Evolutionary conservation across 805 yeast species (phyloP).

Genomic region (Candida easanensis): DNA sequence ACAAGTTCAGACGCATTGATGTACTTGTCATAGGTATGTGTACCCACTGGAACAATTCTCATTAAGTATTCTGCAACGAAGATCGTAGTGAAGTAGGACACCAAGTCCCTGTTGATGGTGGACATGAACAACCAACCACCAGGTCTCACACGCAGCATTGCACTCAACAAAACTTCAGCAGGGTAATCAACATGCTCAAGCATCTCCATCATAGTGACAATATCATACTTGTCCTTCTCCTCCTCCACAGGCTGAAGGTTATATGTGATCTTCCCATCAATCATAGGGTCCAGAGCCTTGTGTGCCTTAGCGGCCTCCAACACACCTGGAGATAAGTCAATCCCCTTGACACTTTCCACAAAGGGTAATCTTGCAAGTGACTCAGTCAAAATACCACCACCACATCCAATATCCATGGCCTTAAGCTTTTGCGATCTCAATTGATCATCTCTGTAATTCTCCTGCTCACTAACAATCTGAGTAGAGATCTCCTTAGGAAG

Average conservation of each 20-base stretch:
- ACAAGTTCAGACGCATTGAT: constrained; percentile 72
- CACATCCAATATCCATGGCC: constrained; percentile 92
- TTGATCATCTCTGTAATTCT: constrained; percentile 39
- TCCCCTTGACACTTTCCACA: constrained; percentile 66
- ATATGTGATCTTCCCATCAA: constrained; percentile 57
- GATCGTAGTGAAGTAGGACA: constrained; percentile 92
- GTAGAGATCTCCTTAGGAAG: constrained; percentile 55
- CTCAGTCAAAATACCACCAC: constrained; percentile 94
- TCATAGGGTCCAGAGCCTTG: constrained; percentile 58
- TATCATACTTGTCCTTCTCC: constrained; percentile 52
- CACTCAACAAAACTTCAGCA: constrained; percentile 62
- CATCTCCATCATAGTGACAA: constrained; percentile 91
- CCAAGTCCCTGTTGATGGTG: constrained; percentile 84
- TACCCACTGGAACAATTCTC: constrained; percentile 84
- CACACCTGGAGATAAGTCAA: constrained; percentile 84
- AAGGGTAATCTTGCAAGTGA: constrained; percentile 74
- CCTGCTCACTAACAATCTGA: constrained; percentile 50
- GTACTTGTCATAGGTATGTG: constrained; percentile 85
- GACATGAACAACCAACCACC: constrained; percentile 82
- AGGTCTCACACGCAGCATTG: constrained; percentile 63
- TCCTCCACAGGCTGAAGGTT: constrained; percentile 62
- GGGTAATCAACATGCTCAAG: constrained; percentile 93
- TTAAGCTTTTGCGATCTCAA: constrained; percentile 33
- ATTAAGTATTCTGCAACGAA: constrained; percentile 82
- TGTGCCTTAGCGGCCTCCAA: constrained; percentile 77